phyloP scores from a whole-genome alignment of 139 green algal species.

The Ettlia oleoabundans region DNA sequence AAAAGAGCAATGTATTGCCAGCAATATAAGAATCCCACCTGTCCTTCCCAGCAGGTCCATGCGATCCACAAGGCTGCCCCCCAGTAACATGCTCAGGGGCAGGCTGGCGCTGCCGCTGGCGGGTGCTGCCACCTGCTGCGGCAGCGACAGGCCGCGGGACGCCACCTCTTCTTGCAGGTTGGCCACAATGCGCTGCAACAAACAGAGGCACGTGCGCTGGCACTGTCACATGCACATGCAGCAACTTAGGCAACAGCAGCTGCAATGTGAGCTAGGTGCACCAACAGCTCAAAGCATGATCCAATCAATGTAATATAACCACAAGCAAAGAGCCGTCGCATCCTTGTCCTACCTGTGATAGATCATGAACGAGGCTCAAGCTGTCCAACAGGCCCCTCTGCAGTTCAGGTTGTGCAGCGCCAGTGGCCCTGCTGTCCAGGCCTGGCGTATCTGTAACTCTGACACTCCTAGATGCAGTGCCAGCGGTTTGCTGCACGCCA shows the following conservation, averaged over 20 bases:
- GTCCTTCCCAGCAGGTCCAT: conserved; percentile 37
- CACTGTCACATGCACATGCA: not conserved
- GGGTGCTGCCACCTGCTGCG: not conserved
- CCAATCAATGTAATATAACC: not conserved
- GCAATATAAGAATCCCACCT: not conserved
- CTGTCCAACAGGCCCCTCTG: conserved; percentile 32
- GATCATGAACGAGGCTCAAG: conserved; percentile 33
- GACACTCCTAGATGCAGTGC: too few species aligned
- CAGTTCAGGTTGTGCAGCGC: not conserved
- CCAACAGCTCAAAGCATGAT: not conserved
- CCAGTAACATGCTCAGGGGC: conserved; percentile 34
- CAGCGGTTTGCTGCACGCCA: too few species aligned
- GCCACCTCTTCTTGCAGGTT: conserved; percentile 19
- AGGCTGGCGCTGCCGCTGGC: not conserved
- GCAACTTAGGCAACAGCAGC: not conserved
- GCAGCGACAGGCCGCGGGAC: conserved; percentile 8
- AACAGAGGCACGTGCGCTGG: not conserved
- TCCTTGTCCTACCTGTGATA: conserved; percentile 6
- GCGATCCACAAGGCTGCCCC: conserved; percentile 28
- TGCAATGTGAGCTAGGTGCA: too few species aligned
- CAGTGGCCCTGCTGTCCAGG: not conserved
- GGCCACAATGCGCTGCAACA: conserved; percentile 30
- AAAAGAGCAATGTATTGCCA: not conserved
- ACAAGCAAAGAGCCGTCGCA: not conserved
- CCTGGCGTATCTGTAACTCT: too few species aligned